Evolutionary conservation across 2,329 filamentous ascomycete species (phyloP), one percentile per base, ranked within the genome.

Genomic region (Paraconiothyrium brasiliense): DNA sequence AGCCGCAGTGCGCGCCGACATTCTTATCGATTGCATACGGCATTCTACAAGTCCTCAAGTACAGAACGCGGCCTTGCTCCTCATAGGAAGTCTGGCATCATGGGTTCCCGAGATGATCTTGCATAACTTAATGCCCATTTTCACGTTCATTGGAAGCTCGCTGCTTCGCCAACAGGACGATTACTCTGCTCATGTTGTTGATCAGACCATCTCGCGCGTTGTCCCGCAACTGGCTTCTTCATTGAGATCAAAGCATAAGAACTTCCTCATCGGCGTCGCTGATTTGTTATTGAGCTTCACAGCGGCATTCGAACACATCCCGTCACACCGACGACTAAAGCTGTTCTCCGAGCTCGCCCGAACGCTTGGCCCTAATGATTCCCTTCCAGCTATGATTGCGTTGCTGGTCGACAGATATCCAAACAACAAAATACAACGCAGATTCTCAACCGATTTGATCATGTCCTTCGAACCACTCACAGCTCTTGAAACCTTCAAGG

Each of bases 61-160:
- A 7, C 96, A 98, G 76, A 97, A 97, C 74, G 89, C 91, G 6
- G 94, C 95, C 4, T 84, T 99, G 14, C 86, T 98, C 9, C 84
- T 99, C 30, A 92, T 98, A 60, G 93, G 94, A 27, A 91, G 89
- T 59, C 84, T 99, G 44, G 94, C 95, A 24, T 90, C 90, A 43
- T 92, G 94, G 68, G 92, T 93, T 0, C 95, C 96, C 0, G 94
- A 97, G 76, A 83, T 97, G 51, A 92, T 99, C 3, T 85, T 99
- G 60, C 94, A 99, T 80, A 97, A 93, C 70, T 92, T 99, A 57
- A 99, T 99, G 95, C 95, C 95, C 13, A 94, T 99, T 56, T 99
- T 99, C 81, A 98, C 95, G 0, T 97, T 98, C 76, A 97, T 98
- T 90, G 93, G 94, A 46, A 91, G 90, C 47, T 97, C 92, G 3